phyloP scores from a whole-genome alignment of 163 green algal species.

The Chloromonas sp. region DNA sequence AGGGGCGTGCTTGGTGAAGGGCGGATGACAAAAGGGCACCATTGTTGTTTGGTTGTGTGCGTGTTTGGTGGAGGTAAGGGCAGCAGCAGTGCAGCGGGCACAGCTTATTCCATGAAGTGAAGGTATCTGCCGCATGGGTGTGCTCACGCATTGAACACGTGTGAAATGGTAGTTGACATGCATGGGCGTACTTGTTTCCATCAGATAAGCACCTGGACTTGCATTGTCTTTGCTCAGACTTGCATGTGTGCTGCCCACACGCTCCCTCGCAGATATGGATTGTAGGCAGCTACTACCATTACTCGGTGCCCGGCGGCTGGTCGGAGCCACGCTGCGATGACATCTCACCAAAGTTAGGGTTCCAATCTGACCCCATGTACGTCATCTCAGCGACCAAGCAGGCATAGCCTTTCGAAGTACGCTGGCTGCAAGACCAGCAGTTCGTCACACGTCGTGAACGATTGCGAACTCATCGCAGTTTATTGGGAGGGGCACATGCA shows the following conservation, averaged over 20 bases:
- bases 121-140: too few species aligned
- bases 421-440: too few species aligned
- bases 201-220: neutral
- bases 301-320: slow-evolving; percentile 44
- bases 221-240: neutral
- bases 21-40: neutral
- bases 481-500: too few species aligned
- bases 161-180: neutral
- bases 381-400: too few species aligned
- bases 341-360: slow-evolving; percentile 39
- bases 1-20: neutral
- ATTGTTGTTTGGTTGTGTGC: neutral
- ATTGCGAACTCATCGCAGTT: too few species aligned
- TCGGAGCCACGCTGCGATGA: slow-evolving; percentile 32
- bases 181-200: neutral
- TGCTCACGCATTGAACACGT: neutral
- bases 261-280: slow-evolving; percentile 22
- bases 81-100: neutral
- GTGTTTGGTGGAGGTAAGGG: neutral
- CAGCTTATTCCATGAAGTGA: too few species aligned
- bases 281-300: slow-evolving; percentile 56
- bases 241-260: neutral
- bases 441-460: too few species aligned
- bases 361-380: slow-evolving; percentile 26
- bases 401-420: too few species aligned